Conservation (phyloP, 176 grass and related monocot species). For the Eremochloa ophiuroides region DNA sequence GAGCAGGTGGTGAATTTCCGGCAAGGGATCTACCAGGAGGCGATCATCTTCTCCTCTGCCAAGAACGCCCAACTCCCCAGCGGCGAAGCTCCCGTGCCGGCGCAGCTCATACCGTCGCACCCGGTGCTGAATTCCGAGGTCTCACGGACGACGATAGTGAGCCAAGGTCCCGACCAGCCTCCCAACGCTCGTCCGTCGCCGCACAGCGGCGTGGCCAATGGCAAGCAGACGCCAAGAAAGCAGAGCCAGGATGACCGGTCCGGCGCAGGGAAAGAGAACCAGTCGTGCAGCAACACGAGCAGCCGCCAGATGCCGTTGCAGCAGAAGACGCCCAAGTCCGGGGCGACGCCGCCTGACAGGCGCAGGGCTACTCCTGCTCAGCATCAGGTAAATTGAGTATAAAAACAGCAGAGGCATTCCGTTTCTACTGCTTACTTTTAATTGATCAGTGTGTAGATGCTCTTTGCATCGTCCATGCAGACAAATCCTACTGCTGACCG, state of each 20-base stretch:
- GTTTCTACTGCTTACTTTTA: too few species aligned
- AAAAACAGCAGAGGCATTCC: not conserved
- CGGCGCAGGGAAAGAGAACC: conserved; percentile 72
- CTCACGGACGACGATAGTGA: not conserved
- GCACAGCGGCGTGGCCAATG: conserved; percentile 27
- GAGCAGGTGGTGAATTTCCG: conserved; percentile 96
- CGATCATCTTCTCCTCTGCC: conserved; percentile 60
- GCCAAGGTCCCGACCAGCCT: conserved; percentile 22
- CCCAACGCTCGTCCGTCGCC: conserved; percentile 15
- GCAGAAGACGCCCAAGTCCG: conserved; percentile 44
- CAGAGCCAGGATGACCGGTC: conserved; percentile 25
- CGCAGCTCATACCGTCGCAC: conserved; percentile 27
- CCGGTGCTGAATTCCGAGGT: conserved; percentile 24
- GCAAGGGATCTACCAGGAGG: conserved; percentile 95
- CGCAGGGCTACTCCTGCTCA: conserved; percentile 33
- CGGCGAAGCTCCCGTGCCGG: conserved; percentile 4
- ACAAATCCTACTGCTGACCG: conserved; percentile 27
- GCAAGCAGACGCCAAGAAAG: conserved; percentile 43
- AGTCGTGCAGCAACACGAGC: conserved; percentile 39
- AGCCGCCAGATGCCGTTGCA: conserved; percentile 42
- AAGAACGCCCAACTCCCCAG: conserved; percentile 32
- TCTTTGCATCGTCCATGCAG: conserved; percentile 26
- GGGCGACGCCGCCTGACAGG: conserved; percentile 35
- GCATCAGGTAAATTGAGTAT: conserved; percentile 34
- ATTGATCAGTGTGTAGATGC: not conserved